Evolutionary conservation across 257 asterid species (phyloP).

Genomic region (Cruciata laevipes): DNA sequence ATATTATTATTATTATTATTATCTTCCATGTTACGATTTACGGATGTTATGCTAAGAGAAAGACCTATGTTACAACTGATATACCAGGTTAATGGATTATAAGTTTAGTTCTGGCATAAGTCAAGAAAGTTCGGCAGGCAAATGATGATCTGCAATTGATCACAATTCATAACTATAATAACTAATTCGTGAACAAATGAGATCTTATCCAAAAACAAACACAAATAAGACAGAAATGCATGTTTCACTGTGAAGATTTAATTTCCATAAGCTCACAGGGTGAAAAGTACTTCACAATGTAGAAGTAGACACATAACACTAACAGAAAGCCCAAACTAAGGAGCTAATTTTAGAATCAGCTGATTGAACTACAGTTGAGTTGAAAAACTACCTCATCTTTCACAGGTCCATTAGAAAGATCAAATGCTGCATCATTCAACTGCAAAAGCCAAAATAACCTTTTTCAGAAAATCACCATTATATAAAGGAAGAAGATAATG

Average conservation of each 20-base stretch:
- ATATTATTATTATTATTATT: background rate
- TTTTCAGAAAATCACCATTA: background rate
- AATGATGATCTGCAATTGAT: background rate
- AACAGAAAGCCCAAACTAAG: background rate
- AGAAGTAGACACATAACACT: background rate
- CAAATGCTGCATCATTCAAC: conserved; percentile 98
- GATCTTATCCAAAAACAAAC: background rate
- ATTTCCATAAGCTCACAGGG: background rate
- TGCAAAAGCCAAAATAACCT: conserved; percentile 20
- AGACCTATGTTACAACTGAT: background rate
- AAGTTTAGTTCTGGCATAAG: background rate
- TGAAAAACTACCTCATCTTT: conserved; percentile 60
- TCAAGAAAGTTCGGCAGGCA: background rate
- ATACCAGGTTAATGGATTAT: background rate
- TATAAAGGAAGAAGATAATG: background rate
- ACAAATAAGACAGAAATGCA: background rate
- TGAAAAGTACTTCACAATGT: background rate
- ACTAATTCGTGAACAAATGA: too few relatives aligned
- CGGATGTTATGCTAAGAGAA: background rate
- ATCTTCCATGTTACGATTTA: background rate
- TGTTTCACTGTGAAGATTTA: background rate
- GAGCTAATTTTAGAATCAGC: background rate
- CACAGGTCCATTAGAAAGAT: conserved; percentile 84
- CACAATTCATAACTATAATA: too few relatives aligned
- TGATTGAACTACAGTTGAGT: background rate